Evolutionary conservation across 176 grass and related monocot genomes (phyloP).

Genomic region (Poa annua): DNA sequence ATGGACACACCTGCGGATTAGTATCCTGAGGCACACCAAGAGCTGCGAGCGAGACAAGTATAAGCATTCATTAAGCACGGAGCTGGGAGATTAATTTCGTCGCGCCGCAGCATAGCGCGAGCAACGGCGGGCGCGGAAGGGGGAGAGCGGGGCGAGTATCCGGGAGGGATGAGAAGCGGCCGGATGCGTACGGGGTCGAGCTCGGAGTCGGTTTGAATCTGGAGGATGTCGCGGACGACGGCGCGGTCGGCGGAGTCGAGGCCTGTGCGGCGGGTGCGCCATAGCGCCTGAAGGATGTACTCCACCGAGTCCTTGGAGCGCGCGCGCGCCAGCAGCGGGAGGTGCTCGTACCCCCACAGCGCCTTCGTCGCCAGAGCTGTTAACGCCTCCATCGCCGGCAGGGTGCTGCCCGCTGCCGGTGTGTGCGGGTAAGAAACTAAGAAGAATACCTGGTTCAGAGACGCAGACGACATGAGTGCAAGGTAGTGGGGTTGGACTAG

Average conservation of each 20-base stretch:
- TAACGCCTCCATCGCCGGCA: slow-evolving; percentile 33
- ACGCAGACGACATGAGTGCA: too few relatives aligned
- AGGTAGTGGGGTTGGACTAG: too few relatives aligned
- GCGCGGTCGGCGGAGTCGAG: slow-evolving; percentile 90
- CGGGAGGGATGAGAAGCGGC: not conserved
- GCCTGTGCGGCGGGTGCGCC: slow-evolving; percentile 87
- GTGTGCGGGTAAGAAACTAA: not conserved
- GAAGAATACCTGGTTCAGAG: too few relatives aligned
- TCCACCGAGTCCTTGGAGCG: slow-evolving; percentile 91
- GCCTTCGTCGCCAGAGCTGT: slow-evolving; percentile 25
- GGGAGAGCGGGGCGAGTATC: not conserved
- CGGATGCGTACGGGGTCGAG: slow-evolving; percentile 64
- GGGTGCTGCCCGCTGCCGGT: slow-evolving; percentile 41
- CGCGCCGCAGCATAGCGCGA: not conserved
- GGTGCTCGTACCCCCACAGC: slow-evolving; percentile 71
- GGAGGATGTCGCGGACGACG: slow-evolving; percentile 76
- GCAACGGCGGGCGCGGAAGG: not conserved
- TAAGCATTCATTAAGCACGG: not conserved
- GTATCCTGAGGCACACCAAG: slow-evolving; percentile 78
- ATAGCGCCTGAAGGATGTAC: slow-evolving; percentile 90
- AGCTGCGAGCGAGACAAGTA: slow-evolving; percentile 52
- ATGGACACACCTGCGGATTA: slow-evolving; percentile 70
- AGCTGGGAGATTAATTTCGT: not conserved
- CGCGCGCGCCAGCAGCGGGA: slow-evolving; percentile 70
- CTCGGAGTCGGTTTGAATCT: slow-evolving; percentile 64